phyloP scores from a whole-genome alignment of 2,329 filamentous ascomycete genomes.

The Huntiella bhutanensis region DNA sequence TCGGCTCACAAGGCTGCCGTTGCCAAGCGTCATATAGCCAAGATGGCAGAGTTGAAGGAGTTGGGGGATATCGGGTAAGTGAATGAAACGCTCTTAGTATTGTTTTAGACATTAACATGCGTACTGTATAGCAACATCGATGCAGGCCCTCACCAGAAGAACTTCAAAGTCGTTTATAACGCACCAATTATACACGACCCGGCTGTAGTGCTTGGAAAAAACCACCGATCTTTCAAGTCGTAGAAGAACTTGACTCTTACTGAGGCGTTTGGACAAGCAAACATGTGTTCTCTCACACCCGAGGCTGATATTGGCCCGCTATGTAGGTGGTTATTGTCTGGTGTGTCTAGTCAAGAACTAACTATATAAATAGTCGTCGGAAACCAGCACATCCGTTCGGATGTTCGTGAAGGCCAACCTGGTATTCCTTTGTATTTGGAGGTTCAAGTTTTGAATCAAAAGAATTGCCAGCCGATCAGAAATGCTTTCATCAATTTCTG shows the following conservation, averaged over 20 bases:
- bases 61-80: background rate
- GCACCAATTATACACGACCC: no score
- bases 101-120: no score
- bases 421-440: slow-evolving; percentile 14
- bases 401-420: slow-evolving; percentile 12
- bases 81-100: no score
- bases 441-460: slow-evolving; percentile 14
- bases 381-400: slow-evolving; percentile 12
- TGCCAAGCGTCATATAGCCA: slow-evolving; percentile 12
- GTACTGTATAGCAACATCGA: no score
- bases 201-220: slow-evolving; percentile 16
- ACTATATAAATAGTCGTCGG: slow-evolving; percentile 10
- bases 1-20: slow-evolving; percentile 6
- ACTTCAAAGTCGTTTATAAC: no score
- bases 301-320: slow-evolving; percentile 33
- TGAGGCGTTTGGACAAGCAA: slow-evolving; percentile 22
- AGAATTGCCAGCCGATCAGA: slow-evolving; percentile 13
- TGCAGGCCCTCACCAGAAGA: no score
- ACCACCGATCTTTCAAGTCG: slow-evolving; percentile 21
- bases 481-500: slow-evolving; percentile 14
- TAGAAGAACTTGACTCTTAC: slow-evolving; percentile 17
- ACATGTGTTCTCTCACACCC: slow-evolving; percentile 28
- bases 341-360: background rate
- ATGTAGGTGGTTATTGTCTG: slow-evolving; percentile 14
- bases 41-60: slow-evolving; percentile 6